Percentiles rank a stretch among this genome's conserved stretches.
These are phyloP conservation scores for Auxenochlorella pyrenoidosa DNA, from an alignment of 139 green algal genomes.

Conservation along the genomic window DNA sequence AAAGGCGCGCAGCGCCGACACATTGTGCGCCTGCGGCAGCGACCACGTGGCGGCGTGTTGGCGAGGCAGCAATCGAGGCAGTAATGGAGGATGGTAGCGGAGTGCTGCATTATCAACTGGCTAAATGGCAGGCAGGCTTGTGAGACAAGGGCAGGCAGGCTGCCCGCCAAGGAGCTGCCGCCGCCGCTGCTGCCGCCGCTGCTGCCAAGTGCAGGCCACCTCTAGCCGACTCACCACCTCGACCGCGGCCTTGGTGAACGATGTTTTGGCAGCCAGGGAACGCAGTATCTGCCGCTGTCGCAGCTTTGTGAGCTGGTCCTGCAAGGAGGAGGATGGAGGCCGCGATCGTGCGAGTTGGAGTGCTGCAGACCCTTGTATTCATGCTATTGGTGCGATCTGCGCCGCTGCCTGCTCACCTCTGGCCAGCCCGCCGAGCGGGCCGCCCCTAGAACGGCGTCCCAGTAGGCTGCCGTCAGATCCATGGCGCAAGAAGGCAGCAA, in stretches of 20 bases:
- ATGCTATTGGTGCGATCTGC: background rate
- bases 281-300: conserved; percentile 58
- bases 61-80: background rate
- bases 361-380: too few species aligned
- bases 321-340: background rate
- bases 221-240: conserved; percentile 49
- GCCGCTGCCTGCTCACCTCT: background rate
- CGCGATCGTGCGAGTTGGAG: background rate
- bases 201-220: background rate
- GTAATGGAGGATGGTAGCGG: too few species aligned
- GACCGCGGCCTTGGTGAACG: conserved; percentile 52
- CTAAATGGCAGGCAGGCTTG: background rate
- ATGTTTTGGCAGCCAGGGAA: conserved; percentile 49
- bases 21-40: conserved; percentile 53
- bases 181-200: background rate
- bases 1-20: conserved; percentile 47
- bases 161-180: background rate
- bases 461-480: conserved; percentile 6
- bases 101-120: too few species aligned
- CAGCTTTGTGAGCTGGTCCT: conserved; percentile 57
- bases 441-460: conserved; percentile 11
- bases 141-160: background rate
- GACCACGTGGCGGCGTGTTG: background rate
- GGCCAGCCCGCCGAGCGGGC: background rate
- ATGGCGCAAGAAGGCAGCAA: background rate